These are phyloP conservation scores for Arthrinium phaeospermum DNA, from an alignment of 2,329 filamentous ascomycete species.

Conservation along the genomic window DNA sequence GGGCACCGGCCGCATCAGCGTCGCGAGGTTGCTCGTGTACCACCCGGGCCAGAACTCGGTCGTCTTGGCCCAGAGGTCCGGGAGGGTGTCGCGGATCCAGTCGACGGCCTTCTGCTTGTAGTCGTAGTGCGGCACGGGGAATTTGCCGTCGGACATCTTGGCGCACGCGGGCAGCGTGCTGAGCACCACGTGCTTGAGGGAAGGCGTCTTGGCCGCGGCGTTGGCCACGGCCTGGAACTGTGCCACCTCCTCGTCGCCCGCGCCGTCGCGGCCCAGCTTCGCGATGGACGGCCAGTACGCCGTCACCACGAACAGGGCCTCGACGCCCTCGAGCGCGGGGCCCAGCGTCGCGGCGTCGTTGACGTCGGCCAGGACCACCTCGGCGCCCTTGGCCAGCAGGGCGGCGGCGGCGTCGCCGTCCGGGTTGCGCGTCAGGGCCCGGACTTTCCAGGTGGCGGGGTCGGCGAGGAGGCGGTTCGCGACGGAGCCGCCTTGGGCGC, in stretches of 20 bases:
- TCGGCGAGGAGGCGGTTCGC: slow-evolving; percentile 26
- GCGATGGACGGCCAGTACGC: slow-evolving; percentile 35
- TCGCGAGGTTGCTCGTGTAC: slow-evolving; percentile 26
- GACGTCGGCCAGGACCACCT: slow-evolving; percentile 33
- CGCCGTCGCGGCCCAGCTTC: slow-evolving; percentile 22
- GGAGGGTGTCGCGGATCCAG: slow-evolving; percentile 26
- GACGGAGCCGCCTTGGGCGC: slow-evolving; percentile 31
- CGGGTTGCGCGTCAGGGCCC: slow-evolving; percentile 34
- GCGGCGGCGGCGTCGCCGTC: slow-evolving; percentile 26
- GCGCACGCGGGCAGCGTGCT: slow-evolving; percentile 30
- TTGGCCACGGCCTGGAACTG: slow-evolving; percentile 32
- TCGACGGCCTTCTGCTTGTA: slow-evolving; percentile 29
- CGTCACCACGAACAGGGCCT: slow-evolving; percentile 37
- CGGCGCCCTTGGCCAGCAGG: slow-evolving; percentile 28
- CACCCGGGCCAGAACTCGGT: slow-evolving; percentile 31
- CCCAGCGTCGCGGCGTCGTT: slow-evolving; percentile 26
- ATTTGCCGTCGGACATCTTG: slow-evolving; percentile 24
- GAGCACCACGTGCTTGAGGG: slow-evolving; percentile 32
- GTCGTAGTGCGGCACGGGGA: slow-evolving; percentile 32
- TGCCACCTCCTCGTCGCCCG: slow-evolving; percentile 27
- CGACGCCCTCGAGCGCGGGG: slow-evolving; percentile 32
- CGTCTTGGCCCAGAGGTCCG: slow-evolving; percentile 27
- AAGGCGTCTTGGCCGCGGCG: slow-evolving; percentile 24
- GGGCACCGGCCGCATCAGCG: slow-evolving; percentile 11
- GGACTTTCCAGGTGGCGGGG: slow-evolving; percentile 30